These are phyloP conservation scores for Fusarium sp. DNA, from an alignment of 2,329 filamentous ascomycete species.

Conservation along the genomic window DNA sequence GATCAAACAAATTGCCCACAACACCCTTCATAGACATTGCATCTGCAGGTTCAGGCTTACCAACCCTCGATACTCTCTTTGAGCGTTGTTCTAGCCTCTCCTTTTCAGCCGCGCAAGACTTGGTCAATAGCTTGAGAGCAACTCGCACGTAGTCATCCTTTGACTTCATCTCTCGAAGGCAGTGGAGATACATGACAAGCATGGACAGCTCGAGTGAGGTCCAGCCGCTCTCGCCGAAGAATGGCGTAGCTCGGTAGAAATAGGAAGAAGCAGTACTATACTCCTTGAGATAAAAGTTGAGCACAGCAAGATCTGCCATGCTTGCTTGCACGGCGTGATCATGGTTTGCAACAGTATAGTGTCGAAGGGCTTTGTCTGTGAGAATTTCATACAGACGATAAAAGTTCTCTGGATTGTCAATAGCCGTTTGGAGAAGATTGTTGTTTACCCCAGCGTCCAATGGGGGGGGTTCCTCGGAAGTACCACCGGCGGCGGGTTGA, in stretches of 20 bases:
- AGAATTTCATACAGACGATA: conserved; percentile 76
- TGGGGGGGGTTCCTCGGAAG: conserved; percentile 10
- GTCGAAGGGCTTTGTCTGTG: conserved; percentile 84
- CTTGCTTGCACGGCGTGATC: conserved; percentile 79
- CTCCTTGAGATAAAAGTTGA: conserved; percentile 82
- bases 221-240: conserved; percentile 84
- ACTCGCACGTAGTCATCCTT: conserved; percentile 83
- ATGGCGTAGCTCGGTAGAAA: conserved; percentile 80
- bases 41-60: conserved; percentile 39
- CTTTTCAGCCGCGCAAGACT: conserved; percentile 66
- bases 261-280: conserved; percentile 77
- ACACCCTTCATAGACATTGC: conserved; percentile 56
- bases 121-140: conserved; percentile 77
- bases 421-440: conserved; percentile 66
- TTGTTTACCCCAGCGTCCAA: conserved; percentile 52
- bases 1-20: conserved; percentile 57
- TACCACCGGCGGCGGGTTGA: conserved; percentile 38
- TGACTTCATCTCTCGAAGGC: conserved; percentile 78
- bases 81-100: conserved; percentile 55
- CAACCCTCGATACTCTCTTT: conserved; percentile 34
- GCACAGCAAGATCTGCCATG: conserved; percentile 84
- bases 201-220: conserved; percentile 81
- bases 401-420: conserved; percentile 71
- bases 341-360: conserved; percentile 83
- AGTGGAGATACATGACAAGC: conserved; percentile 85